Evolutionary conservation across 768 basidiomycete species (phyloP).

Genomic region (Chalciporus piperatus): DNA sequence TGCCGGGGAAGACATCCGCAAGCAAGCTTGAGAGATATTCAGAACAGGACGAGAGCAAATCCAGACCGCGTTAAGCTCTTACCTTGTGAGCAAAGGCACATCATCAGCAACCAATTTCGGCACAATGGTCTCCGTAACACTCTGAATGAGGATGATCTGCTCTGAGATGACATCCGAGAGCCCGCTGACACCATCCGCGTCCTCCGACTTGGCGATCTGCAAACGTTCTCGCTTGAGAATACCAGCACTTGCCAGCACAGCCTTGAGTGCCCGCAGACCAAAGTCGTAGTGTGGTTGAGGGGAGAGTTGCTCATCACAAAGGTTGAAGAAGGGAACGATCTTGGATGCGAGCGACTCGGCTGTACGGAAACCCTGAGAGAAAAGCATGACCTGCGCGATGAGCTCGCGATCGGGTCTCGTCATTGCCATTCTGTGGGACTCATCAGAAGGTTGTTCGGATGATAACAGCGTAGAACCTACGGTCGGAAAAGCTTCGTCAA

Average conservation of each 20-base stretch:
- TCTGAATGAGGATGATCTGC: constrained; percentile 96
- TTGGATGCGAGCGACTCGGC: constrained; percentile 97
- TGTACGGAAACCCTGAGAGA: constrained; percentile 98
- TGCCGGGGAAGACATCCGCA: constrained; percentile 96
- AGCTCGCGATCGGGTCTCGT: constrained; percentile 97
- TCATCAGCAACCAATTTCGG: constrained; percentile 98
- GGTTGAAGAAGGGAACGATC: constrained; percentile 98
- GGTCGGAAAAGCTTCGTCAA: constrained; percentile 91
- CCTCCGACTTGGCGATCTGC: constrained; percentile 40
- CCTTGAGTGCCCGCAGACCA: constrained; percentile 94
- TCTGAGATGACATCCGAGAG: constrained; percentile 78
- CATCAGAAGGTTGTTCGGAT: constrained; percentile 7
- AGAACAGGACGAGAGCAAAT: background rate
- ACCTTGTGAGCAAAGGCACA: constrained; percentile 92
- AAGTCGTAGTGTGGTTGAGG: constrained; percentile 99
- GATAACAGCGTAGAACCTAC: constrained; percentile 43
- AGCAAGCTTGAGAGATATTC: constrained; percentile 57
- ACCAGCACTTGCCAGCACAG: constrained; percentile 95
- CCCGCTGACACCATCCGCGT: constrained; percentile 40
- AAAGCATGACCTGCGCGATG: constrained; percentile 98
- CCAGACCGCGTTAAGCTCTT: constrained; percentile 17
- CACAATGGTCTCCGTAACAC: constrained; percentile 97
- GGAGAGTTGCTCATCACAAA: constrained; percentile 96
- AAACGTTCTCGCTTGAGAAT: constrained; percentile 93
- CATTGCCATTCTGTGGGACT: constrained; percentile 85